Conservation (phyloP, 208 protist genomes). For the Trypanosoma platydactyli region DNA sequence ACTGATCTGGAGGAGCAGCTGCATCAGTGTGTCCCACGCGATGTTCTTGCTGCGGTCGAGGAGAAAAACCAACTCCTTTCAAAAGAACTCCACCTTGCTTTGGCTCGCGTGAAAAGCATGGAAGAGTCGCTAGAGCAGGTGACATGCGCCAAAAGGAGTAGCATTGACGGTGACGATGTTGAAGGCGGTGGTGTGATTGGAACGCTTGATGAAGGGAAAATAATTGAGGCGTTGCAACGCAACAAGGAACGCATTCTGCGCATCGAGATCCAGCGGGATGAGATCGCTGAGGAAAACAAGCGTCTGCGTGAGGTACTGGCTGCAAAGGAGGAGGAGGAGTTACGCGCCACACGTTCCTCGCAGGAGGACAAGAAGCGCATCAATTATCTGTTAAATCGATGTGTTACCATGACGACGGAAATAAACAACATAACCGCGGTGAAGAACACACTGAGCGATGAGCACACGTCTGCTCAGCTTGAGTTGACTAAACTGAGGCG, state of each 20-base stretch:
- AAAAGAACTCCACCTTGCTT: slow-evolving; percentile 17
- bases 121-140: slow-evolving; percentile 11
- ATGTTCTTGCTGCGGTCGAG: slow-evolving; percentile 1
- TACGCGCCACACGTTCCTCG: slow-evolving; percentile 38
- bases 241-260: slow-evolving; percentile 62
- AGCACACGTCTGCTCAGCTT: slow-evolving; percentile 43
- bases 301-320: slow-evolving; percentile 51
- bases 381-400: slow-evolving; percentile 75
- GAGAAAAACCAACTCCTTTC: slow-evolving; percentile 2
- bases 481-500: slow-evolving; percentile 57
- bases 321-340: slow-evolving; percentile 43
- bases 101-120: slow-evolving; percentile 8
- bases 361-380: slow-evolving; percentile 83
- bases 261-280: slow-evolving; percentile 62
- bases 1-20: slow-evolving; percentile 15
- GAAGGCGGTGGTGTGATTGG: background rate
- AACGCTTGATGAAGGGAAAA: slow-evolving; percentile 42
- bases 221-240: slow-evolving; percentile 50
- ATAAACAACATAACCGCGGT: slow-evolving; percentile 31
- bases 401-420: slow-evolving; percentile 55
- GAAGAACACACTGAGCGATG: slow-evolving; percentile 47
- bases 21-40: slow-evolving; percentile 5
- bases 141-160: background rate
- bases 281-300: slow-evolving; percentile 32
- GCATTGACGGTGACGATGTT: background rate